These are phyloP conservation scores for Teratosphaeria viscida DNA, from an alignment of 2,329 filamentous ascomycete species.

Conservation along the genomic window DNA sequence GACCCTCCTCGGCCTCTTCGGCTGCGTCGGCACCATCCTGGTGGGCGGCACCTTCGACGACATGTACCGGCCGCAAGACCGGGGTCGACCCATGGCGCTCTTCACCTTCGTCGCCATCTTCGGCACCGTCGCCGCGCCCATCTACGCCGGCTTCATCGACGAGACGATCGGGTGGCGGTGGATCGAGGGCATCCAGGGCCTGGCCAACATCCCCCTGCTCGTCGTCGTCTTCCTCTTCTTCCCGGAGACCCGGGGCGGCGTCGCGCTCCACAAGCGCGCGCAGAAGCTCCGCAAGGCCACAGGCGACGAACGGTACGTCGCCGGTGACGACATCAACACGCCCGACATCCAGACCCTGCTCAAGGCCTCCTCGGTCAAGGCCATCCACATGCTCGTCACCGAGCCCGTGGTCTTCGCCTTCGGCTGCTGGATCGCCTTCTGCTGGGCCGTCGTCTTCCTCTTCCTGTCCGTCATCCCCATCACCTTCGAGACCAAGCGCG, in stretches of 20 bases:
- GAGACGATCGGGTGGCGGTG: slow-evolving; percentile 44
- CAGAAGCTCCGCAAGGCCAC: slow-evolving; percentile 37
- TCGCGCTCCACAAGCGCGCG: slow-evolving; percentile 40
- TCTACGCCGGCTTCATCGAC: slow-evolving; percentile 46
- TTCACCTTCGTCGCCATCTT: slow-evolving; percentile 42
- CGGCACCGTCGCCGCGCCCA: slow-evolving; percentile 43
- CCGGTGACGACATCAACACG: slow-evolving; percentile 42
- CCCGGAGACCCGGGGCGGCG: slow-evolving; percentile 38
- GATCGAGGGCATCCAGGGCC: slow-evolving; percentile 44
- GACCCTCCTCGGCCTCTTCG: slow-evolving; percentile 39
- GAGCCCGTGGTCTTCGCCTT: slow-evolving; percentile 42
- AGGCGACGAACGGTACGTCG: slow-evolving; percentile 41
- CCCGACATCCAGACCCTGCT: slow-evolving; percentile 38
- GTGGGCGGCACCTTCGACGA: slow-evolving; percentile 42
- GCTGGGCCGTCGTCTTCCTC: slow-evolving; percentile 45
- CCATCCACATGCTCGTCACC: slow-evolving; percentile 39
- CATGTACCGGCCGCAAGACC: slow-evolving; percentile 38
- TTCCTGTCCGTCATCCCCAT: slow-evolving; percentile 44
- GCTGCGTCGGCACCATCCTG: slow-evolving; percentile 41
- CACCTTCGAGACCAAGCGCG: slow-evolving; percentile 42
- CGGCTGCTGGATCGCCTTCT: slow-evolving; percentile 43
- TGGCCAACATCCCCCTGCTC: slow-evolving; percentile 41
- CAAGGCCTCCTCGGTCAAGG: slow-evolving; percentile 40
- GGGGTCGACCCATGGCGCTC: slow-evolving; percentile 38
- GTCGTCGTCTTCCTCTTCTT: slow-evolving; percentile 36